Percentiles rank a stretch among this genome's conserved stretches.
phyloP scores from a whole-genome alignment of 2,329 filamentous ascomycete genomes.

The Lizonia empirigonia region DNA sequence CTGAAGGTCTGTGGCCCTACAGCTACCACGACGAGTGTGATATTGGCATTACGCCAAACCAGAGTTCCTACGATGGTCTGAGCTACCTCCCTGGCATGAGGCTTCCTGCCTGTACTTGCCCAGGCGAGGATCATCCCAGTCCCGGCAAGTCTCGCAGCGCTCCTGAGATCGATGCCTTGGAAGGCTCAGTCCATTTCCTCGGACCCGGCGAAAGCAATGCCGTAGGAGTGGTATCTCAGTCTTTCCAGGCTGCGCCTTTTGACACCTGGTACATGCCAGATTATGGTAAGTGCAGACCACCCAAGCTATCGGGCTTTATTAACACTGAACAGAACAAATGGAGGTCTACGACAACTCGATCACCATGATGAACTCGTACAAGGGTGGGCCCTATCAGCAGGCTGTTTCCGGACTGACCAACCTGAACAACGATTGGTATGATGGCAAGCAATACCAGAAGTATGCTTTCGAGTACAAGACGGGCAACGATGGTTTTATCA shows the following conservation, averaged over 20 bases:
- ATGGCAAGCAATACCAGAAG: slow-evolving; percentile 60
- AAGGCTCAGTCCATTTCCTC: slow-evolving; percentile 65
- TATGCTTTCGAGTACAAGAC: slow-evolving; percentile 63
- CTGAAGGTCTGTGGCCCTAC: slow-evolving; percentile 76
- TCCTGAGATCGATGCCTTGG: slow-evolving; percentile 74
- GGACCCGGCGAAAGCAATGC: slow-evolving; percentile 57
- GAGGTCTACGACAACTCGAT: slow-evolving; percentile 66
- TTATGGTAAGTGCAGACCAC: slow-evolving; percentile 39
- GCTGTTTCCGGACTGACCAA: slow-evolving; percentile 60
- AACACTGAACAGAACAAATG: slow-evolving; percentile 57
- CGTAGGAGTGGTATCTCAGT: slow-evolving; percentile 69
- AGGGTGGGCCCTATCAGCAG: slow-evolving; percentile 62
- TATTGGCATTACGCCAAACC: slow-evolving; percentile 72
- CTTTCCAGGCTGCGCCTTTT: slow-evolving; percentile 71
- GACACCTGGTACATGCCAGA: slow-evolving; percentile 73
- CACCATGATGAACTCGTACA: slow-evolving; percentile 60
- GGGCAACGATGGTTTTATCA: slow-evolving; percentile 64
- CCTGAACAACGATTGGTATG: slow-evolving; percentile 64
- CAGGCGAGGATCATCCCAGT: slow-evolving; percentile 67
- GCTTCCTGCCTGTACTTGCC: slow-evolving; percentile 70
- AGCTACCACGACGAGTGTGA: slow-evolving; percentile 73
- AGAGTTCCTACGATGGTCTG: slow-evolving; percentile 69
- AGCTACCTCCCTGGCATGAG: slow-evolving; percentile 73
- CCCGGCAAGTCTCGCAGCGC: slow-evolving; percentile 69
- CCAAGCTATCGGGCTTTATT: not conserved